These are phyloP conservation scores for Chimonanthus praecox DNA, from an alignment of 164 flowering plant species.

Conservation along the genomic window DNA sequence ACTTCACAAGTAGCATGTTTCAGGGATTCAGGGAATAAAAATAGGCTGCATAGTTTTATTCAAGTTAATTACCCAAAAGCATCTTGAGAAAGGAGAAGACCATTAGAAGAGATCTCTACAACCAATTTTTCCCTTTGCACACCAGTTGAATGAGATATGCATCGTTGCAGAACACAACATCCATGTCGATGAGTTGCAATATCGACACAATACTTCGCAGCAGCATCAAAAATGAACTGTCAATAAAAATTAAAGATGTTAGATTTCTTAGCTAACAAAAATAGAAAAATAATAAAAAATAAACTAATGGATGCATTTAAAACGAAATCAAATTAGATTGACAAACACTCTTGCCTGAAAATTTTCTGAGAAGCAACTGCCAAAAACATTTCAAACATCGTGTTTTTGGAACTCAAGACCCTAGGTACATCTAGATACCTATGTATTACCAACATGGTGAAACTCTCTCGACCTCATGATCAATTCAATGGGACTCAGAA, in stretches of 20 bases:
- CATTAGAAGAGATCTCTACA: slow-evolving; percentile 34
- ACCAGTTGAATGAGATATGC: slow-evolving; percentile 39
- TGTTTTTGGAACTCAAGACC: too few relatives aligned
- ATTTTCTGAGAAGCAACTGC: background rate
- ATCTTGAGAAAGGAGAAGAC: slow-evolving; percentile 48
- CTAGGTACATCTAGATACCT: too few relatives aligned
- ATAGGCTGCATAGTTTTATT: background rate
- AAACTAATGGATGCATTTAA: background rate
- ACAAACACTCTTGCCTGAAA: background rate
- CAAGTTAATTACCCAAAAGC: slow-evolving; percentile 41
- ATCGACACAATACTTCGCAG: slow-evolving; percentile 38
- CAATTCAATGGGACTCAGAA: too few relatives aligned
- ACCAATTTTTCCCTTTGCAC: slow-evolving; percentile 30
- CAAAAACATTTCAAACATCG: background rate
- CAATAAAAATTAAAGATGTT: slow-evolving; percentile 3
- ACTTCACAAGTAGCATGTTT: background rate
- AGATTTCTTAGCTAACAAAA: too few relatives aligned
- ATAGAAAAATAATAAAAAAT: background rate
- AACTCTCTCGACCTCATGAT: background rate
- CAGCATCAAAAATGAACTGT: slow-evolving; percentile 47
- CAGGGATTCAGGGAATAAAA: background rate
- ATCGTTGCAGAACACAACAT: slow-evolving; percentile 45
- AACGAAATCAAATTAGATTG: background rate
- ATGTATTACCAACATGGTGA: background rate
- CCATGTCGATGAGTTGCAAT: slow-evolving; percentile 54